Evolutionary conservation across 2,329 filamentous ascomycete species (phyloP).

Genomic region (Domatiomyces catenatus): DNA sequence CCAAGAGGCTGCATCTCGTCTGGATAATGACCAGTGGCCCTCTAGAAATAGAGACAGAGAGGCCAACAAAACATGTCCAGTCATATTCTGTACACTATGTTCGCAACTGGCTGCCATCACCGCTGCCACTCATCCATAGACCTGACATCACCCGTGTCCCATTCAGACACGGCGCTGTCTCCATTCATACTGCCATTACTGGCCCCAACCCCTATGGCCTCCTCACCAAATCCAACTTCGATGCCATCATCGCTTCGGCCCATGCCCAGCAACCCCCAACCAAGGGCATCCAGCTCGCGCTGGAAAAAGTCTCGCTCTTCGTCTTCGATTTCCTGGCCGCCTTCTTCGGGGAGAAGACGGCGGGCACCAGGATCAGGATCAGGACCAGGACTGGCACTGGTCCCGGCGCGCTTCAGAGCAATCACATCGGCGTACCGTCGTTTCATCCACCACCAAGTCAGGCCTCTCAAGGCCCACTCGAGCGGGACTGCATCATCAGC

Average conservation of each 20-base stretch:
- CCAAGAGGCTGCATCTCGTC: no score
- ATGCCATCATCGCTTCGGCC: slow-evolving; percentile 13
- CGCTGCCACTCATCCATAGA: not conserved
- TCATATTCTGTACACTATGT: not conserved
- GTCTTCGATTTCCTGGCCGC: slow-evolving; percentile 40
- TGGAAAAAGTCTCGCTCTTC: slow-evolving; percentile 70
- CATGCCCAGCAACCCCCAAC: slow-evolving; percentile 28
- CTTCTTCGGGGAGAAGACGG: slow-evolving; percentile 15
- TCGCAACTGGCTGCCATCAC: not conserved
- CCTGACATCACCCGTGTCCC: not conserved
- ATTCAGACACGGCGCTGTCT: not conserved
- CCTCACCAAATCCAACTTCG: slow-evolving; percentile 16
- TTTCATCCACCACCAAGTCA: slow-evolving; percentile 93
- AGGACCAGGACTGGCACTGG: not conserved
- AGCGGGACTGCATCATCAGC: slow-evolving; percentile 84
- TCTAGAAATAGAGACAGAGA: not conserved
- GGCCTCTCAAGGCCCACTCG: slow-evolving; percentile 72
- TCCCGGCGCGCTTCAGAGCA: slow-evolving; percentile 28
- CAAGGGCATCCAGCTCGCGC: slow-evolving; percentile 59
- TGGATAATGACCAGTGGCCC: no score
- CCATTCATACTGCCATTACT: not conserved
- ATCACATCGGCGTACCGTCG: slow-evolving; percentile 67
- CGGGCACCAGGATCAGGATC: not conserved
- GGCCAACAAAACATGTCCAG: not conserved
- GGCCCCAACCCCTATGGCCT: slow-evolving; percentile 7